These are phyloP conservation scores for Plasmopara viticola DNA, from an alignment of 352 stramenopile species.

Conservation along the genomic window DNA sequence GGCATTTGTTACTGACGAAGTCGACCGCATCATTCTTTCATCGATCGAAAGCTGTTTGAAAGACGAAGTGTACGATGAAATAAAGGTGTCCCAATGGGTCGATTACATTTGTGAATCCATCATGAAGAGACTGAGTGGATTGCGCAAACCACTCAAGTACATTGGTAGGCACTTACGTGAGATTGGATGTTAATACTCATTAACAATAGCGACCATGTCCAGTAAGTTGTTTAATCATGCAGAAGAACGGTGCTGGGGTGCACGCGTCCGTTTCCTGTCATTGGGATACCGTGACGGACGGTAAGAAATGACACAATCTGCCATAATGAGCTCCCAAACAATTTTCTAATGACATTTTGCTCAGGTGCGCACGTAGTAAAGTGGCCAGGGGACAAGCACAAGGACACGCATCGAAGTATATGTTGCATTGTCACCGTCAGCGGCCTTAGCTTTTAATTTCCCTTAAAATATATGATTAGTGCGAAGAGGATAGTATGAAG, in stretches of 20 bases:
- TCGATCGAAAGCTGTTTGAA: slow-evolving; percentile 81
- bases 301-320: slow-evolving; percentile 18
- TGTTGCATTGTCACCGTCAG: slow-evolving; percentile 87
- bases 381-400: slow-evolving; percentile 87
- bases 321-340: too few relatives aligned
- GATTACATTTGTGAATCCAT: slow-evolving; percentile 87
- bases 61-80: slow-evolving; percentile 84
- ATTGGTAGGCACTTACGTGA: slow-evolving; percentile 36
- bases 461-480: neutral
- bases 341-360: too few relatives aligned
- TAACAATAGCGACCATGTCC: slow-evolving; percentile 4
- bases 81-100: slow-evolving; percentile 83
- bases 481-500: neutral
- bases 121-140: slow-evolving; percentile 79
- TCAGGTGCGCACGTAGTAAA: slow-evolving; percentile 76
- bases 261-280: slow-evolving; percentile 86
- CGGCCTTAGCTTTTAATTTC: slow-evolving; percentile 65
- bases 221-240: slow-evolving; percentile 90
- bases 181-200: neutral
- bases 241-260: slow-evolving; percentile 90
- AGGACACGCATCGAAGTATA: slow-evolving; percentile 86
- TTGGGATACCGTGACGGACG: slow-evolving; percentile 89
- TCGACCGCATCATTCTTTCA: slow-evolving; percentile 83
- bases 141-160: slow-evolving; percentile 92
- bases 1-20: slow-evolving; percentile 88